Percentiles rank a stretch among this genome's conserved stretches.
phyloP scores from a whole-genome alignment of 208 protist species.

The Wallacemonas rigidus region DNA sequence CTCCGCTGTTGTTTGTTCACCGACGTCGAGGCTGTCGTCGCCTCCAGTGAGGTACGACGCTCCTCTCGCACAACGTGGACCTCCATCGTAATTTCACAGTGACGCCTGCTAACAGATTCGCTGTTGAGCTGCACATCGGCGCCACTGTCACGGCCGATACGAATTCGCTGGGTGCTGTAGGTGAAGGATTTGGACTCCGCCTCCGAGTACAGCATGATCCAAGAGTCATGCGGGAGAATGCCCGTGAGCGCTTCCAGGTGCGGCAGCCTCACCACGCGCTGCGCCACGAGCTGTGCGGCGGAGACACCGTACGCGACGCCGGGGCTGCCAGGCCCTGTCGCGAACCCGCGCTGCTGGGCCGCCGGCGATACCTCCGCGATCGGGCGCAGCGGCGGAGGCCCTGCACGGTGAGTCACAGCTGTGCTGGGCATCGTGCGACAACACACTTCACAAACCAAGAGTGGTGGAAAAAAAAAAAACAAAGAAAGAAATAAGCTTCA shows the following conservation, averaged over 20 bases:
- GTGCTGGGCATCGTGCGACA: background rate
- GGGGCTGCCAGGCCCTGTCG: background rate
- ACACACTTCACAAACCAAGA: too few species aligned
- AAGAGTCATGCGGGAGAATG: background rate
- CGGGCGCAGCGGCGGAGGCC: conserved; percentile 16
- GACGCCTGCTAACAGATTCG: conserved; percentile 44
- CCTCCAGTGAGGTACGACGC: background rate
- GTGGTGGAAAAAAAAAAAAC: conserved; percentile 5
- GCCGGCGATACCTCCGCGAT: background rate
- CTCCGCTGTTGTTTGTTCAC: background rate
- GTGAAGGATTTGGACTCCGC: conserved; percentile 30
- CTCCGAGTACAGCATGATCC: conserved; percentile 15
- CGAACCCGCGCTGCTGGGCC: too few species aligned
- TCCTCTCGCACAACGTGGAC: conserved; percentile 27
- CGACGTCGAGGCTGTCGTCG: background rate
- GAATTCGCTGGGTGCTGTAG: conserved; percentile 36
- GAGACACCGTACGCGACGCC: conserved; percentile 7
- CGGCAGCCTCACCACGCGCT: background rate
- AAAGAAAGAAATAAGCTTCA: background rate
- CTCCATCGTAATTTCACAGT: conserved; percentile 60
- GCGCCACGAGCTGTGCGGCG: background rate
- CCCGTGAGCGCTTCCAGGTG: conserved; percentile 9
- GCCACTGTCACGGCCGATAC: conserved; percentile 39
- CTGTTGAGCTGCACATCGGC: conserved; percentile 50
- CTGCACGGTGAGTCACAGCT: background rate